Evolutionary conservation across 2,329 filamentous ascomycete genomes (phyloP), one percentile per base, ranked within the genome.

Genomic region (Bretziella fagacearum): DNA sequence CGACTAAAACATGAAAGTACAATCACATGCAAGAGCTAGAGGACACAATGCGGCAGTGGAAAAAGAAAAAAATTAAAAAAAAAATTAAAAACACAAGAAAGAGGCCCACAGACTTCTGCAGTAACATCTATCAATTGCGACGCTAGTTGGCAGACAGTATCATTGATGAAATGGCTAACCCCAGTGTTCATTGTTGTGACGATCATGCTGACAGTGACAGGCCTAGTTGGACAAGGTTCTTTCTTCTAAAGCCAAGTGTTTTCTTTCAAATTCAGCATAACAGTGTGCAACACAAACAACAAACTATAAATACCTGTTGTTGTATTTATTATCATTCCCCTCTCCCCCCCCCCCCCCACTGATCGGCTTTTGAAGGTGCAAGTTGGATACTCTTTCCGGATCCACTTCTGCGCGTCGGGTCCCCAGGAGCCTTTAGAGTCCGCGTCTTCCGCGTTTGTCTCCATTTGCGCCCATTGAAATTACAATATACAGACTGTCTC

Each of bases 381-480:
- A 4, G 17, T 17, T 8, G 6, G 17, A 3, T 23, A 22, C 3
- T 23, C 17, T 39, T 10, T 39, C 35, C 4, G 30, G 35, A 25
- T 39, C 35, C 18, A 36, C 33, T 36, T 39, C 35, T 39, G 48
- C 48, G 48, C 48, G 48, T 50, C 45, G 26, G 18, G 20, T 26
- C 40, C 32, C 43, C 23, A 46, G 43, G 47, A 43, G 44, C 39
- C 41, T 23, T 42, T 39, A 27, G 18, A 47, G 49, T 44, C 52
- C 49, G 52, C 48, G 52, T 54, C 51, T 49, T 54, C 49, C 52
- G 54, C 52, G 55, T 47, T 48, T 55, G 53, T 54, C 13, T 39
- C 15, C 35, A 17, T 7, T 39, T 39, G 3, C 35, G 35, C n/a
- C 35, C 18, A 39, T 39, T 22, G 35, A 18, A 22, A 37, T 20